Base-by-base conservation (phyloP, 1,284 basidiomycete genomes). In the Gastroboletus turbinatus region DNA sequence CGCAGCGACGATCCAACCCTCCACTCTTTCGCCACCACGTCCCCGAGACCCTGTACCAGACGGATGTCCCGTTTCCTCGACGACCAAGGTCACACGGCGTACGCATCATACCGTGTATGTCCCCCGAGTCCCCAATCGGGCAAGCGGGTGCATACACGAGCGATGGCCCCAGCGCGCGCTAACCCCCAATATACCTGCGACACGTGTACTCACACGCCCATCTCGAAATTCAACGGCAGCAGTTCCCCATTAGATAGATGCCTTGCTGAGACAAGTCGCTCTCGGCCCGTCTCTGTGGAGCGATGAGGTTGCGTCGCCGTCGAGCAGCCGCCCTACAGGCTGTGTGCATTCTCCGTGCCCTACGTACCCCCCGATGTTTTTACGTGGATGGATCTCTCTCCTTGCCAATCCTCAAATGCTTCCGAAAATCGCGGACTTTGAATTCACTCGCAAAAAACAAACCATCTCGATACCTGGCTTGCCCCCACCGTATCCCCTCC, bases 121-220 rank as follows among this genome's bases (percentile, higher is more conserved):
- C 9, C 40, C 33, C 25, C 46, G 33, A 33, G 27, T 35, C 19
- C 38, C 46, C 48, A 32, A 46, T 23, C 43, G 21, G 43, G 35
- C 48, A 53, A 30, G 46, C 42, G 35, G 50, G 52, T 46, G 33
- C 25, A 49, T 49, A 45, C 57, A 61, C 23, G 25, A 39, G 19
- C 56, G 36, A 54, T 46, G 39, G 33, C 30, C 45, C 32, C 49
- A 43, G 49, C 35, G 70, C 64, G 66, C 68, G 67, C 69, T 68
- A 68, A 72, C 65, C 50, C 63, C 71, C 57, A 63, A 67, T 57
- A 57, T 60, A 53, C 49, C 46, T 62, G 51, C 58, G 49, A 71
- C 67, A 69, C 67, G 67, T 69, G 67, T 70, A 47, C 65, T 69
- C 71, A 66, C 67, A 69, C 71, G 67, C 63, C 55, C 60, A 59